Evolutionary conservation across 352 stramenopile genomes (phyloP).

Genomic region (Phytopythium montanum): DNA sequence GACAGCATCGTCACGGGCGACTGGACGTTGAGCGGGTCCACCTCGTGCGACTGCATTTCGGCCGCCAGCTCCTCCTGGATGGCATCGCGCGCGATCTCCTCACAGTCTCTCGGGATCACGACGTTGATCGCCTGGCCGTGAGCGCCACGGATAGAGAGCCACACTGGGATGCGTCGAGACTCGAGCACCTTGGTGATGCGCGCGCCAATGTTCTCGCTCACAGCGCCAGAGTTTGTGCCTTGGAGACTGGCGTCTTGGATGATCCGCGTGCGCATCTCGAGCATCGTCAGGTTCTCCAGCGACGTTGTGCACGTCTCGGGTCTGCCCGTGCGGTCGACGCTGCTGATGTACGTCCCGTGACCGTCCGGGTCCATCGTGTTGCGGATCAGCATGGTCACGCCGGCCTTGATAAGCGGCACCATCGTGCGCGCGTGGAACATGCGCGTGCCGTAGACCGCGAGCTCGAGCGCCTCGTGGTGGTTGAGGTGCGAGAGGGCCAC

Average conservation of each 20-base stretch:
- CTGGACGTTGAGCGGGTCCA: slow-evolving; percentile 62
- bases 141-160: slow-evolving; percentile 78
- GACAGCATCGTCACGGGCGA: slow-evolving; percentile 84
- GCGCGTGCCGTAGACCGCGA: slow-evolving; percentile 76
- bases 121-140: slow-evolving; percentile 79
- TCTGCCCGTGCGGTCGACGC: slow-evolving; percentile 46
- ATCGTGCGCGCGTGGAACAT: slow-evolving; percentile 88
- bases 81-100: slow-evolving; percentile 29
- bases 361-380: slow-evolving; percentile 82
- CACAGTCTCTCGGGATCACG: slow-evolving; percentile 45
- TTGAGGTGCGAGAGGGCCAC: slow-evolving; percentile 71
- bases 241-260: slow-evolving; percentile 52
- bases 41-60: slow-evolving; percentile 68
- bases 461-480: slow-evolving; percentile 76
- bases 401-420: slow-evolving; percentile 76
- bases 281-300: slow-evolving; percentile 74
- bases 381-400: slow-evolving; percentile 81
- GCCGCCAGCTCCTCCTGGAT: slow-evolving; percentile 51
- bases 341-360: slow-evolving; percentile 80
- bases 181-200: slow-evolving; percentile 73
- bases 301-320: slow-evolving; percentile 79
- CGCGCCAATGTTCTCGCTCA: slow-evolving; percentile 66
- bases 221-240: slow-evolving; percentile 6
- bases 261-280: slow-evolving; percentile 78
- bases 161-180: slow-evolving; percentile 60